Conservation (phyloP, 768 basidiomycete species). For the Leccinellum luteum region DNA sequence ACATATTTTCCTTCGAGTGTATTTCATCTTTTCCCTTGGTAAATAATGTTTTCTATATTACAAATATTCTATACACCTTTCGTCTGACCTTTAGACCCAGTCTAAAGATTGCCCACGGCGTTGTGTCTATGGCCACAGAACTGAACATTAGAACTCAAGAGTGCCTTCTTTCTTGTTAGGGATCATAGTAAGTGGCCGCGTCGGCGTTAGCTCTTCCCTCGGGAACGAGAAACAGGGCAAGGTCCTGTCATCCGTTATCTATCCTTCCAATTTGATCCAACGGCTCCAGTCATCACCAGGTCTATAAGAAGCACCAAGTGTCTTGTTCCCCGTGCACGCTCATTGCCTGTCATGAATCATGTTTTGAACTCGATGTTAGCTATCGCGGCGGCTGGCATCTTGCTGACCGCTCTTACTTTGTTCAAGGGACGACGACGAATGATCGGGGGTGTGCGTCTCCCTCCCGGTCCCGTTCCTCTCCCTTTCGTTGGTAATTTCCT, state of each 20-base stretch:
- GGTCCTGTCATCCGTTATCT: too few species aligned
- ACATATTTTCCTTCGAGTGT: too few species aligned
- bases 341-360: neutral
- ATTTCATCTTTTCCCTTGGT: too few species aligned
- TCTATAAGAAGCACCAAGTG: neutral
- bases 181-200: neutral
- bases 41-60: too few species aligned
- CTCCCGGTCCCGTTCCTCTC: slow-evolving; percentile 21
- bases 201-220: neutral
- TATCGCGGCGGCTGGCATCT: neutral
- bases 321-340: neutral
- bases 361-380: neutral
- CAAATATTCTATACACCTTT: too few species aligned
- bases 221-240: too few species aligned
- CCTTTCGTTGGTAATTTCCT: slow-evolving; percentile 19
- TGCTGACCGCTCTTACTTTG: neutral
- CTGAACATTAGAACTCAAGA: too few species aligned
- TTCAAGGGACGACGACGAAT: slow-evolving; percentile 2
- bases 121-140: neutral
- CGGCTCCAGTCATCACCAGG: neutral
- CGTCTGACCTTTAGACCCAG: too few species aligned
- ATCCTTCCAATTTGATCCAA: neutral
- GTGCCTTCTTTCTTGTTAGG: too few species aligned
- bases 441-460: slow-evolving; percentile 2
- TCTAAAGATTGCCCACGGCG: too few species aligned